Evolutionary conservation across 2,329 filamentous ascomycete genomes (phyloP), one percentile per base, ranked within the genome.

Genomic region (Xylariaceae sp.): DNA sequence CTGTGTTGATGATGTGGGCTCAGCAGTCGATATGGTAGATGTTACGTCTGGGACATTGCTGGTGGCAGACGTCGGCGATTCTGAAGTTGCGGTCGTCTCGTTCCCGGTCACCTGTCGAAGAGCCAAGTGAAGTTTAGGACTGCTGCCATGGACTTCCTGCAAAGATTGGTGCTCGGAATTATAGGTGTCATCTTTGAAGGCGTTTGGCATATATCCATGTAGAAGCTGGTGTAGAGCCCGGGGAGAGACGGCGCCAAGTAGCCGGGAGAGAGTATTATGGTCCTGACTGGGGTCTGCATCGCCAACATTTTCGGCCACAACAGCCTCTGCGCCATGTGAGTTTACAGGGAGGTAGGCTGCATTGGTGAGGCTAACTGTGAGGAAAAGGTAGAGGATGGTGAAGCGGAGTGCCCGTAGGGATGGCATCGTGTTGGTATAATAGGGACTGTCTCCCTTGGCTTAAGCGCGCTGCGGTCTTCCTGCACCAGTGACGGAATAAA

Each of bases 151-250:
- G 31, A 87, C 76, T 35, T 79, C 81, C 68, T 87, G 80, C 52
- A 87, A 75, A 30, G 84, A 85, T 8, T 78, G 74, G 61, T 76
- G 77, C 64, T 87, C 85, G 59, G 83, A 81, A 59, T 80, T 77
- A 68, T 85, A 88, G 53, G 88, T 78, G 55, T 86, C 86, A 65
- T 88, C 80, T 67, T 83, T 79, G 71, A 85, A 89, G 65, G 81
- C 80, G 47, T 78, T 76, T 45, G 81, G 79, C 51, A 85, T 74
- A 63, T 84, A 78, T 58, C 77, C 74, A 68, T 88, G 84, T 34
- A 91, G 75, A 51, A 87, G 80, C 46, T 80, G 78, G 68, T 89
- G 85, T 51, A 91, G 73, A 42, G 80, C 77, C 47, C 81, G 75
- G 52, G 78, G 77, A 27, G 84, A 80, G 53, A 85, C 72, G 29